Percentiles rank a stretch among this genome's conserved stretches.
phyloP scores from a whole-genome alignment of 164 flowering plant species.

The Chimonanthus salicifolius region DNA sequence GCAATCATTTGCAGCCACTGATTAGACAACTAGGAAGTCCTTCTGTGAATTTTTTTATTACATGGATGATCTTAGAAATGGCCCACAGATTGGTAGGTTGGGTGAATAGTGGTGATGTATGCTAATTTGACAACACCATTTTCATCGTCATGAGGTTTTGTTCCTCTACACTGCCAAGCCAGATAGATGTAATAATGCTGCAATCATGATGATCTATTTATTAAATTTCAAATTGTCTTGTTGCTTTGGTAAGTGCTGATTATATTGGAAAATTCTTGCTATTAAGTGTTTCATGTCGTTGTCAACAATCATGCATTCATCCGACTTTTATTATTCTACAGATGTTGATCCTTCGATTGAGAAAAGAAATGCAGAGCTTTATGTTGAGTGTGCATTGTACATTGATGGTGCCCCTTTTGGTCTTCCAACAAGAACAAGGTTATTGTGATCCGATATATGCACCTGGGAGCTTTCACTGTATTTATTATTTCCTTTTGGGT shows the following conservation, averaged over 20 bases:
- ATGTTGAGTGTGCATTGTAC: slow-evolving; percentile 74
- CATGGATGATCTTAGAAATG: neutral
- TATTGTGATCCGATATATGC: neutral
- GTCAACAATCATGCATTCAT: neutral
- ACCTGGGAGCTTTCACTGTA: neutral
- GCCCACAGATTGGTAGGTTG: neutral
- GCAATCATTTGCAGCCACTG: neutral
- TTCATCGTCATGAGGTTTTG: too few species aligned
- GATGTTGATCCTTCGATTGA: slow-evolving; percentile 44
- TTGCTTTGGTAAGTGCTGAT: neutral
- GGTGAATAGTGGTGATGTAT: neutral
- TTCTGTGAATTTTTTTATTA: neutral
- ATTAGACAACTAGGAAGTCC: neutral
- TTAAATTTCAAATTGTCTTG: neutral
- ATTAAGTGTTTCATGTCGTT: neutral
- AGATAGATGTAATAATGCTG: too few species aligned
- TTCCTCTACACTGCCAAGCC: too few species aligned
- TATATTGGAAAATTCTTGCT: too few species aligned
- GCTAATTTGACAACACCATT: neutral
- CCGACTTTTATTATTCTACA: slow-evolving; percentile 5
- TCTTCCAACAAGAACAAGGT: slow-evolving; percentile 90
- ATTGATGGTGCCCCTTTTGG: slow-evolving; percentile 95
- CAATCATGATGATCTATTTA: too few species aligned
- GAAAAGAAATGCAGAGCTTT: slow-evolving; percentile 72
- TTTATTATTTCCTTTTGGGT: neutral